Evolutionary conservation across 1,139 yeast genomes (phyloP), one percentile per base, ranked within the genome.

Genomic region (Nakaseomyces bracarensis): DNA sequence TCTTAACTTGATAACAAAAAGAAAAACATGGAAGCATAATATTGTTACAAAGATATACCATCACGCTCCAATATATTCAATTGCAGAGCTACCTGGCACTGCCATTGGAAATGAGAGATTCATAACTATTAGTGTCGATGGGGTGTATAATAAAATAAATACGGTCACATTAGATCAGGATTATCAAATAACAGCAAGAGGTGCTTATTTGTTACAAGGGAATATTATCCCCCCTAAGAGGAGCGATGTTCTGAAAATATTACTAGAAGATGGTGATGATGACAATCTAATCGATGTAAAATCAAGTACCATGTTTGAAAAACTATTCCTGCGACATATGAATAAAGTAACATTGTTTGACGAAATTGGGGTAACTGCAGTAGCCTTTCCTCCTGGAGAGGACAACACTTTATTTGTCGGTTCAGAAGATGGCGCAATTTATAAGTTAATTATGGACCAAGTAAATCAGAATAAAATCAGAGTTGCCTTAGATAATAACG

Each of bases 391-490:
- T 10, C 49, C 53, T 3, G 43, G 45, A n/a, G 50, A 54, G 37
- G 46, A 47, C 2, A 48, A 51, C 10, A 38, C 45, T 28, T n/a
- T 55, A 4, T 55, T 50, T 31, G 26, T 52, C 10, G 59, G 60
- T n/a, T 44, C 53, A 11, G 57, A 51, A 36, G 58, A 55, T 29
- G 60, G 61, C 15, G 58, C 54, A 4, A 54, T 57, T 9, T 57
- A 53, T 44, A 53, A 50, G 39, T 22, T 56, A 9, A 26, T 40
- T 2, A 29, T 51, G 11, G 41, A 43, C 9, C 42, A 42, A n/a
- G 27, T 44, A 2, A 42, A 38, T 9, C 23, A 30, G 13, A 30
- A 30, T 7, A 37, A 38, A 4, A 18, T 49, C 28, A 30, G 37
- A 7, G 27, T 56, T 10, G 38, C 43, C 5, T 28, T 38, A 19